Evolutionary conservation across 2,329 filamentous ascomycete genomes (phyloP).

Genomic region (Calonectria naviculata): DNA sequence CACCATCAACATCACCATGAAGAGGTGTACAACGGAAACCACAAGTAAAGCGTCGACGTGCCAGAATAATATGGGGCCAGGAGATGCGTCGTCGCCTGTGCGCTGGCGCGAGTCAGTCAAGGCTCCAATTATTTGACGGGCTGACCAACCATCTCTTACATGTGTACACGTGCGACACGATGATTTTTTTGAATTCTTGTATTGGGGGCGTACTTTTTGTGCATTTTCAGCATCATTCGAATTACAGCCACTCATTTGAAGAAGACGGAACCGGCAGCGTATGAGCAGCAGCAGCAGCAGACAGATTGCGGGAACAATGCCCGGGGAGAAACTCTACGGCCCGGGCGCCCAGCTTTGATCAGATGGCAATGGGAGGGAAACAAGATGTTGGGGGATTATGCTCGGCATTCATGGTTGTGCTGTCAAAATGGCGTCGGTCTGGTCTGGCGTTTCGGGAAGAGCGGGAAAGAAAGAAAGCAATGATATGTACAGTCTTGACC

Average conservation of each 20-base stretch:
- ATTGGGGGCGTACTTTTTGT: slow-evolving; percentile 32
- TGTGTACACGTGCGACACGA: slow-evolving; percentile 37
- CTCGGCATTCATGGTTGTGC: slow-evolving; percentile 33
- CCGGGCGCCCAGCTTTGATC: neutral
- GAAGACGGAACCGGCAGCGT: neutral
- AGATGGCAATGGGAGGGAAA: neutral
- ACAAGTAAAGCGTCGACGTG: slow-evolving; percentile 14
- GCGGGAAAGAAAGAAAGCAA: slow-evolving; percentile 43
- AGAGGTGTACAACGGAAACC: neutral
- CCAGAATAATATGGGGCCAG: neutral
- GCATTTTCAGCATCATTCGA: slow-evolving; percentile 37
- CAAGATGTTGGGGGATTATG: slow-evolving; percentile 7
- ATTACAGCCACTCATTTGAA: slow-evolving; percentile 37
- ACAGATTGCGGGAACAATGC: neutral
- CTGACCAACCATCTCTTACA: slow-evolving; percentile 22
- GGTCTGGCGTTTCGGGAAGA: slow-evolving; percentile 47
- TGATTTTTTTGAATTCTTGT: slow-evolving; percentile 36
- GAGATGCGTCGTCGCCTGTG: slow-evolving; percentile 18
- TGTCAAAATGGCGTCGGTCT: slow-evolving; percentile 41
- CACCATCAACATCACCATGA: slow-evolving; percentile 37
- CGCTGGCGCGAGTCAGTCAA: slow-evolving; percentile 16
- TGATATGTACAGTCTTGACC: slow-evolving; percentile 43
- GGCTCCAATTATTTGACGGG: slow-evolving; percentile 19
- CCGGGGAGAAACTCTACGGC: neutral
- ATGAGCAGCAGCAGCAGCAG: slow-evolving; percentile 7